A percentile compares a stretch with the other conserved stretches of the same genome.
phyloP scores from a whole-genome alignment of 306 rosid species.

The Calophaca sinica region DNA sequence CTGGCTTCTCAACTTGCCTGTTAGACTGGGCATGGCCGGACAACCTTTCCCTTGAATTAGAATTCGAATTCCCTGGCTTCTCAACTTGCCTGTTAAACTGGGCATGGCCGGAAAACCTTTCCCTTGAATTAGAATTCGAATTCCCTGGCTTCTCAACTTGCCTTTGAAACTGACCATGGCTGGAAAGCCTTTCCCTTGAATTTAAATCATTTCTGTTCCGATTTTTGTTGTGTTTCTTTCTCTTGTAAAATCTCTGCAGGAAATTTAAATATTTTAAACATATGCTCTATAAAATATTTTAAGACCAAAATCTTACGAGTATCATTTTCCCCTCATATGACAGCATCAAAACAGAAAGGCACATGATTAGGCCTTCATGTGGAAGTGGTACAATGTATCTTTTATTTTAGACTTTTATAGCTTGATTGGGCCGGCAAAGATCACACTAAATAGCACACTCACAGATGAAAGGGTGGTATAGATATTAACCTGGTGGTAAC shows the following conservation, averaged over 20 bases:
- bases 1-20: neutral
- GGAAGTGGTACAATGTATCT: neutral
- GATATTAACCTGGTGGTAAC: slow-evolving; percentile 36
- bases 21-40: slow-evolving; percentile 48
- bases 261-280: slow-evolving; percentile 25
- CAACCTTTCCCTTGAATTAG: slow-evolving; percentile 55
- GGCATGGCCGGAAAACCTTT: slow-evolving; percentile 53
- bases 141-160: neutral
- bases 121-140: slow-evolving; percentile 39
- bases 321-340: neutral
- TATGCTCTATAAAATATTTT: slow-evolving; percentile 5
- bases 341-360: neutral
- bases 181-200: slow-evolving; percentile 12
- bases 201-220: neutral
- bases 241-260: slow-evolving; percentile 57
- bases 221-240: neutral
- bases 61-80: slow-evolving; percentile 52
- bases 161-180: neutral
- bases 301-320: slow-evolving; percentile 4
- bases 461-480: slow-evolving; percentile 14
- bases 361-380: slow-evolving; percentile 6
- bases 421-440: neutral
- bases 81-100: slow-evolving; percentile 10
- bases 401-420: neutral
- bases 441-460: neutral